Base-by-base conservation (phyloP, 202 grass and related monocot species). In the Bolboschoenoplectus hybrid region DNA sequence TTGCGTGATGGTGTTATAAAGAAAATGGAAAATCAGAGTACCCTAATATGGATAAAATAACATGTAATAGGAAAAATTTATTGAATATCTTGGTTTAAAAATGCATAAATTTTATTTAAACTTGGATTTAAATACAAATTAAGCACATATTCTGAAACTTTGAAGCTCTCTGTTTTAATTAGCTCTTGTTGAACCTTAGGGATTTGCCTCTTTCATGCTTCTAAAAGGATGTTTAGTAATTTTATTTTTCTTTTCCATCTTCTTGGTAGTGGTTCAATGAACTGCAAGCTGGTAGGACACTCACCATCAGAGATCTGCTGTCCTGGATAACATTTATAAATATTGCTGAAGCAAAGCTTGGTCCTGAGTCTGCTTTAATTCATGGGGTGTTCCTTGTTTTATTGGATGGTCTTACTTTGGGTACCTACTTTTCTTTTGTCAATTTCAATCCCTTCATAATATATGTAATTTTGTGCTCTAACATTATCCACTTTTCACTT, bases 301-400 rank as follows among this genome's bases (percentile, higher is more conserved):
- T 98, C 20, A 98, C 93, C 9, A 93, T 98, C 74, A 85, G 95
- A 62, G 95, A 98, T 85, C 65, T 98, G 46, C 75, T 95, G 35
- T 98, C 95, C 53, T 98, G 95, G 95, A 89, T 98, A 87, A 91
- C 86, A 39, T 98, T 98, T 91, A 72, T 98, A 68, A 88, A 98
- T 88, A 74, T 88, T 73, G 86, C 91, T 16, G 91, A 87, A 80
- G 72, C 26, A 77, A 89, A 49, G 76, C 95, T 98, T 89, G 89
- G 93, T 43, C 84, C 87, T 50, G 67, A 88, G 12, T 87, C 82
- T 82, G 93, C 93, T 89, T 86, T 98, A 80, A 87, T 95, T 85
- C 93, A 98, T 89, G 95, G 95, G n/a, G 69, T 88, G 52, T 98
- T 98, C 65, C 93, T 98, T 77, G 85, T 95, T 88, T 88, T 98